phyloP scores from a whole-genome alignment of 139 green algal genomes.

The Closterium sp. region DNA sequence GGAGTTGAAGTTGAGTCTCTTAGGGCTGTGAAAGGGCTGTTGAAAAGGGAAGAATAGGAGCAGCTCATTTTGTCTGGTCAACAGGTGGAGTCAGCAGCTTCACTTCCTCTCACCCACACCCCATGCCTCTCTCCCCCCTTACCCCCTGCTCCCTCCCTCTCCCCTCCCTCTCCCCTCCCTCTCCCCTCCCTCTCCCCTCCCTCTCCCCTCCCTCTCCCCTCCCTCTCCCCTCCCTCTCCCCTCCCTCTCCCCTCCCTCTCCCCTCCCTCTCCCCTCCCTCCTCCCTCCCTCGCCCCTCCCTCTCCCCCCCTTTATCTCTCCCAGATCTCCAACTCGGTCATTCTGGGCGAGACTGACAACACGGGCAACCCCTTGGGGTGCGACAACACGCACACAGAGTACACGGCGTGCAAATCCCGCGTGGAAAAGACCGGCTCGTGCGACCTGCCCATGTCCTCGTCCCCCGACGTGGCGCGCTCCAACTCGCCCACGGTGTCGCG shows the following conservation, averaged over 20 bases:
- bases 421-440: not conserved
- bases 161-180: not conserved
- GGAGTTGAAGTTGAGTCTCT: no score
- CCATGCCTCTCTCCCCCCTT: conserved; percentile 5
- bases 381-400: not conserved
- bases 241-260: not conserved
- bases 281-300: not conserved
- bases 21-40: no score
- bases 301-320: not conserved
- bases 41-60: no score
- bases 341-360: conserved; percentile 2
- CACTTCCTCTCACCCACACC: not conserved
- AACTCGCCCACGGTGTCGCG: not conserved
- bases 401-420: not conserved
- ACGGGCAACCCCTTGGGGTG: not conserved
- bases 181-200: no score
- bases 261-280: not conserved
- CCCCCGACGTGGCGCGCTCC: not conserved
- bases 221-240: no score
- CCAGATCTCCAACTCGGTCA: conserved; percentile 1
- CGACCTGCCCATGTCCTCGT: not conserved
- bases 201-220: no score
- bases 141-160: not conserved
- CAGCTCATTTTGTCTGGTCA: not conserved
- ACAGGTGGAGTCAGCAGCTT: not conserved